Base-by-base conservation (phyloP, 2,329 filamentous ascomycete species). In the Sporothrix schenckii region DNA sequence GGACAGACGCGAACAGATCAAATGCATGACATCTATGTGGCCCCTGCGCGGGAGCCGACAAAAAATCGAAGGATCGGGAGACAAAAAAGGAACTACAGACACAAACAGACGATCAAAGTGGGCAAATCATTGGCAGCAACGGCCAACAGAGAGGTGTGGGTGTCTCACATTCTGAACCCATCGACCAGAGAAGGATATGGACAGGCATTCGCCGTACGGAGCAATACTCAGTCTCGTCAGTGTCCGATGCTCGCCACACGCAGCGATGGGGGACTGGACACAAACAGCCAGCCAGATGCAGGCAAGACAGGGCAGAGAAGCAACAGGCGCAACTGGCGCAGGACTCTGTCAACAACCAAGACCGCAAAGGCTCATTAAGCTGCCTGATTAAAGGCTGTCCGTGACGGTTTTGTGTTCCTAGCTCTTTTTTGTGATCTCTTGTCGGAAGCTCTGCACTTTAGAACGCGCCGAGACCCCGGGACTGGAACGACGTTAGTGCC, bases 91-190 rank as follows among this genome's bases (percentile, higher is more conserved):
- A 41, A 27, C 54, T 39, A 61, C 44, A 63, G 19, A 44, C 19
- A 24, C 56, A 61, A 61, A 11, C 14, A 61, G 39, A n/a, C 16
- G 4, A 56, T 61, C 56, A 41, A 41, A 60, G 34, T 60, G 56
- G 34, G 13, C 56, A 60, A 60, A 60, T 41, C 34, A 34, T 34
- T 34, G 34, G 34, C 58, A 47, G n/a, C 11, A 63, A 47, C n/a
- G 34, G 44, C 16, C 30, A 67, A 39, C 2, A 39, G 13, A 27
- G 19, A 67, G 47, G 30, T 24, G 49, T 39, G 50, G 30, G 5
- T 67, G 50, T 66, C 63, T 66, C 63, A 66, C 63, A 53, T 53
- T 65, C 30, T 30, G 49, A 66, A 11, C 63, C 49, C 63, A 66
- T 49, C 61, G 50, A 44, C 61, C 61, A 34, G 34, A 66, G 61